Evolutionary conservation across 202 grass and related monocot genomes (phyloP).

Genomic region (Schoenoplectus tabernaemontani): DNA sequence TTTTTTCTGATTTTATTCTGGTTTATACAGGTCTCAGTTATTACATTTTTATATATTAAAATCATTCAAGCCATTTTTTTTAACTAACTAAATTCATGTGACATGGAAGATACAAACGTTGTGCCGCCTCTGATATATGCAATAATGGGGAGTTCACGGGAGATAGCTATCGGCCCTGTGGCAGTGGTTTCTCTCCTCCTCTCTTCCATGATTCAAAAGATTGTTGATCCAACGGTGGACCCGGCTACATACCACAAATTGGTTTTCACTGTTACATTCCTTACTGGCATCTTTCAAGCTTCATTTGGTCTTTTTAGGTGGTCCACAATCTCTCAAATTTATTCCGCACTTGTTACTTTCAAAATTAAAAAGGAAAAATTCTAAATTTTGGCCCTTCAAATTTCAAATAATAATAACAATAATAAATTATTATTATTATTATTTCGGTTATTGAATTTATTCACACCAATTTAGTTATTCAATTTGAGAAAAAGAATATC

Average conservation of each 20-base stretch:
- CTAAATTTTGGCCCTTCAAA: background rate
- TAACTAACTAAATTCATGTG: background rate
- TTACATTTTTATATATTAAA: background rate
- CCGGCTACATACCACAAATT: conserved; percentile 47
- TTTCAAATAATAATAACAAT: too few species aligned
- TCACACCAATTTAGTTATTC: background rate
- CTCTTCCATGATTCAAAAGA: conserved; percentile 79
- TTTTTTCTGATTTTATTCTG: background rate
- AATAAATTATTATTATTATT: too few species aligned
- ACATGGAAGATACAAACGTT: conserved; percentile 60
- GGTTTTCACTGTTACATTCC: conserved; percentile 79
- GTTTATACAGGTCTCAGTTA: background rate
- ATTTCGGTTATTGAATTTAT: background rate
- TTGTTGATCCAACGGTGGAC: conserved; percentile 57
- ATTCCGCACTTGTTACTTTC: background rate
- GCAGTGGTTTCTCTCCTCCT: conserved; percentile 92
- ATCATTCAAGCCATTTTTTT: background rate
- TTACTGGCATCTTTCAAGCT: conserved; percentile 71
- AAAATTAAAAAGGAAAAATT: background rate
- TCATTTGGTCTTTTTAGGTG: conserved; percentile 75
- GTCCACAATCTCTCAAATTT: conserved; percentile 1
- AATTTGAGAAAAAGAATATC: background rate
- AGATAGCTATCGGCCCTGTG: conserved; percentile 83
- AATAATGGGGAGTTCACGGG: conserved; percentile 82
- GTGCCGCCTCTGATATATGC: conserved; percentile 89